Evolutionary conservation across 257 asterid species (phyloP), one percentile per base, ranked within the genome.

Genomic region (Verbena officinalis): DNA sequence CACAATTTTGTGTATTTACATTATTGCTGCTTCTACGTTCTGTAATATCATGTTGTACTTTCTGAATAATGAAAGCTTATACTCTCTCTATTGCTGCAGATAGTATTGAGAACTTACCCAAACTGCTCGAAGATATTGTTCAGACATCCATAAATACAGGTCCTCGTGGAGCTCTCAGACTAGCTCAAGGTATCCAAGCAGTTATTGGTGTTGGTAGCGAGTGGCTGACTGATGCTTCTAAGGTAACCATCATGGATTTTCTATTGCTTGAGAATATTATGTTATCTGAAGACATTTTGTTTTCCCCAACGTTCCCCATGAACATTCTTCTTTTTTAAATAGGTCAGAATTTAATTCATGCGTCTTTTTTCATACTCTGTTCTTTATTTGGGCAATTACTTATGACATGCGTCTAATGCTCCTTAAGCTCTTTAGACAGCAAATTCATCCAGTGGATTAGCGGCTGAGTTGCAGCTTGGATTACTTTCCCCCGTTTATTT

Each of bases 161-260:
- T 56, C 99, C 97, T n/a, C 96, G 96, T 52, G 99, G 97, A 42
- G 88, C 96, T 52, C 77, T 88, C 20, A 77, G 99, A 83, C 80
- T 94, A 58, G 99, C 92, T 76, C 99, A 94, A 82, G 99, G 97
- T 55, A 77, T 94, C 65, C 97, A 94, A 79, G 99, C 99, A 64
- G 88, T 94, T 59, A 69, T 94, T 20, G 99, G 99, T 24, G 99
- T 90, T 27, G 97, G 97, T 63, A 76, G 87, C 48, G 99, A 94
- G 89, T 94, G 97, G 99, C 78, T 86, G 34, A 76, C 94, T 24
- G 99, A 90, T 77, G 81, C 84, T 49, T 90, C 97, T 4, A 94
- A 81, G 99, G 99, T 94, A 70, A 30, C 16, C 39, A 5, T 34
- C 69, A 49, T 27, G 44, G 42, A 15, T 65, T 7, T 36, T 65